phyloP scores from a whole-genome alignment of 306 rosid species.

The Medicago lupulina region DNA sequence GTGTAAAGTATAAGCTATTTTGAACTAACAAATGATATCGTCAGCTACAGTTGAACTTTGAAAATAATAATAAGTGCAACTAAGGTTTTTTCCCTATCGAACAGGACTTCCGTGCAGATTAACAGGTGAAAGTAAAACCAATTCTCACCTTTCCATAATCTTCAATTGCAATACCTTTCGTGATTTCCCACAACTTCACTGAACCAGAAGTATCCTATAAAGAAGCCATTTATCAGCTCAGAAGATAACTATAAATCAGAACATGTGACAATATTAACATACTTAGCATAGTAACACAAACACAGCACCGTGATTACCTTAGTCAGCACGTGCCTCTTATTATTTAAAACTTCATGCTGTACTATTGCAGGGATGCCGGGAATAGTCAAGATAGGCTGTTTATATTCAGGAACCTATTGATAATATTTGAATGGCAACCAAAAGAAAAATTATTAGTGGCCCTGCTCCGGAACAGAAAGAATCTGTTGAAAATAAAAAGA shows the following conservation, averaged over 20 bases:
- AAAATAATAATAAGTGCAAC: slow-evolving; percentile 28
- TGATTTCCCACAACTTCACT: slow-evolving; percentile 97
- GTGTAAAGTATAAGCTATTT: slow-evolving; percentile 40
- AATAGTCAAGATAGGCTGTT: slow-evolving; percentile 76
- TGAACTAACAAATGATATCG: slow-evolving; percentile 31
- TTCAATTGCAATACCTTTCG: slow-evolving; percentile 80
- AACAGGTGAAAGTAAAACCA: slow-evolving; percentile 38
- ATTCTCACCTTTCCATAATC: slow-evolving; percentile 86
- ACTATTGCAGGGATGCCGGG: slow-evolving; percentile 89
- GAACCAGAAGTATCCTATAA: slow-evolving; percentile 89
- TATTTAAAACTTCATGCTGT: slow-evolving; percentile 93
- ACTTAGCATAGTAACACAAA: slow-evolving; percentile 23
- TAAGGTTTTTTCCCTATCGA: slow-evolving; percentile 27
- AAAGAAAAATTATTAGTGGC: slow-evolving; percentile 39
- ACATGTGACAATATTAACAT: slow-evolving; percentile 26
- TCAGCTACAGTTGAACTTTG: slow-evolving; percentile 39
- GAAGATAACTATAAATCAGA: slow-evolving; percentile 35
- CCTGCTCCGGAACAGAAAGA: slow-evolving; percentile 40
- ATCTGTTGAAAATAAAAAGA: neutral
- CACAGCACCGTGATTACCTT: slow-evolving; percentile 66
- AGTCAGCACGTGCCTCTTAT: slow-evolving; percentile 91
- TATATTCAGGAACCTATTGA: slow-evolving; percentile 83
- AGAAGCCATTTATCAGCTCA: slow-evolving; percentile 41
- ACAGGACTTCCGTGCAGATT: slow-evolving; percentile 35
- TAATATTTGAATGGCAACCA: slow-evolving; percentile 34